Evolutionary conservation across 1,139 yeast genomes (phyloP).

Genomic region (Magnusiomyces clavatus): DNA sequence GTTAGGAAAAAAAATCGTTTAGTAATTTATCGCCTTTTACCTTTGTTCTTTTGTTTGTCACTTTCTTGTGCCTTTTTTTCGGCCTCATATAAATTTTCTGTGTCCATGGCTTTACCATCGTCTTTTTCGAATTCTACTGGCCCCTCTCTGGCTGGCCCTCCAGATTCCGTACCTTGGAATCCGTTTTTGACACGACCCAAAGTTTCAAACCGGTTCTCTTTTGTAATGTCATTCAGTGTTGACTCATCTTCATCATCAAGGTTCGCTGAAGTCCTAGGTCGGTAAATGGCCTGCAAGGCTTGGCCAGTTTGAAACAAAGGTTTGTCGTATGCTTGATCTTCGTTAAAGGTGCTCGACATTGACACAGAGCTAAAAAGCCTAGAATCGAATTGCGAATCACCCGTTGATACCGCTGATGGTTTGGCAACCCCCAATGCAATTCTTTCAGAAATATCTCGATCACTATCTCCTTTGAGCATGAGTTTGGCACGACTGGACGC

Average conservation of each 20-base stretch:
- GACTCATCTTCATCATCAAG: slow-evolving; percentile 24
- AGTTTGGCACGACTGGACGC: slow-evolving; percentile 39
- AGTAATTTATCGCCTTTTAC: neutral
- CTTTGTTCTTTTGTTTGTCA: neutral
- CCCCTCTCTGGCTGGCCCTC: slow-evolving; percentile 30
- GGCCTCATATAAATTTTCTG: slow-evolving; percentile 19
- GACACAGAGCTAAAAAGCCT: slow-evolving; percentile 44
- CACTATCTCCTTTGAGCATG: slow-evolving; percentile 37
- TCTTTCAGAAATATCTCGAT: slow-evolving; percentile 48
- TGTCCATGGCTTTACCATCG: slow-evolving; percentile 11
- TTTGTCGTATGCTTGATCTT: slow-evolving; percentile 47
- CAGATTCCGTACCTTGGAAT: slow-evolving; percentile 20
- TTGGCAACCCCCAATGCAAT: slow-evolving; percentile 47
- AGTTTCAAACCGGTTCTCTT: slow-evolving; percentile 34
- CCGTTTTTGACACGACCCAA: slow-evolving; percentile 26
- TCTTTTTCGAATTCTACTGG: slow-evolving; percentile 50
- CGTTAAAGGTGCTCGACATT: slow-evolving; percentile 28
- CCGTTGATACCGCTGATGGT: slow-evolving; percentile 28
- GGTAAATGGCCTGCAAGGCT: slow-evolving; percentile 43
- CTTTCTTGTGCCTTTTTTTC: slow-evolving; percentile 17
- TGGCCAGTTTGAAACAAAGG: slow-evolving; percentile 49
- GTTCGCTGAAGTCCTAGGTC: slow-evolving; percentile 24
- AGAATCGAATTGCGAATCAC: slow-evolving; percentile 47
- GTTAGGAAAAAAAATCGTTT: no score
- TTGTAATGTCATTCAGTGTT: slow-evolving; percentile 28